Evolutionary conservation across 768 basidiomycete species (phyloP).

Genomic region (Mycena sanguinolenta): DNA sequence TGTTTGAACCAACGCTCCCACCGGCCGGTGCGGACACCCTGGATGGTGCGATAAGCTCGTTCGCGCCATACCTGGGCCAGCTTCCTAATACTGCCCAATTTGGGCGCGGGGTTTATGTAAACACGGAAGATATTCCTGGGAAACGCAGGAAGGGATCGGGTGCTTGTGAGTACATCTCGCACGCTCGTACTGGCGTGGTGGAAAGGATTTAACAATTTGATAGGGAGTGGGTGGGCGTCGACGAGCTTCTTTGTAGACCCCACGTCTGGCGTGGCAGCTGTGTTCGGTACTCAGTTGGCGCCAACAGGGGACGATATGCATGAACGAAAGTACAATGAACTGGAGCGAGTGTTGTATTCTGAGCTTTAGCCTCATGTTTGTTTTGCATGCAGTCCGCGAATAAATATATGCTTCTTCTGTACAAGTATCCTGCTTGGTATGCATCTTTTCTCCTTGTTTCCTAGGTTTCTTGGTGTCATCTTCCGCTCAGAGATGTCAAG

Average conservation of each 20-base stretch:
- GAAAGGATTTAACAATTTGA: neutral
- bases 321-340: neutral
- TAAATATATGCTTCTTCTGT: too few species aligned
- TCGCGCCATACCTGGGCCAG: neutral
- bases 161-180: conserved; percentile 22
- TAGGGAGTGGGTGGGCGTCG: conserved; percentile 30
- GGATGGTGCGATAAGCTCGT: neutral
- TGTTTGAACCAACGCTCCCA: conserved; percentile 17
- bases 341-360: conserved; percentile 24
- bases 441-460: too few species aligned
- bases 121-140: conserved; percentile 15
- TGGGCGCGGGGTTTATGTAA: conserved; percentile 5
- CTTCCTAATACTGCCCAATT: conserved; percentile 16
- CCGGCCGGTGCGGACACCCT: neutral
- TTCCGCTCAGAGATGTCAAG: too few species aligned
- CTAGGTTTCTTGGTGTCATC: too few species aligned
- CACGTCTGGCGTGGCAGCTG: conserved; percentile 15
- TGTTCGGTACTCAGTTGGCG: conserved; percentile 25
- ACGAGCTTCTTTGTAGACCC: conserved; percentile 28
- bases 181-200: neutral
- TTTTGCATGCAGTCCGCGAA: too few species aligned
- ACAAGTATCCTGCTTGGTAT: too few species aligned
- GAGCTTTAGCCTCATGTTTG: too few species aligned
- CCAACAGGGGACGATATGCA: conserved; percentile 1
- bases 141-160: conserved; percentile 14